Conservation (phyloP, 2,329 filamentous ascomycete genomes). For the Sporothrix euskadiensis region DNA sequence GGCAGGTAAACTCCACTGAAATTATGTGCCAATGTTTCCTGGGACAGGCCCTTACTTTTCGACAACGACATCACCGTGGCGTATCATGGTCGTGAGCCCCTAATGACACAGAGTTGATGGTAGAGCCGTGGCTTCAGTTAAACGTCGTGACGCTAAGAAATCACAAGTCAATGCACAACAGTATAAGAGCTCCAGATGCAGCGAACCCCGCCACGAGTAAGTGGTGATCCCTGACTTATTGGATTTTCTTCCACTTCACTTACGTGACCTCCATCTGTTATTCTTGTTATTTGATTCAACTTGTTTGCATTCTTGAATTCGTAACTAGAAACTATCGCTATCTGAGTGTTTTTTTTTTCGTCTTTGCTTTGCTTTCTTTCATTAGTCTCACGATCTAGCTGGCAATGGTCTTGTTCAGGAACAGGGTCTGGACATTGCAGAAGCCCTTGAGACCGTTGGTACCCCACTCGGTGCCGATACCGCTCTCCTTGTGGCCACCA, state of each 20-base stretch:
- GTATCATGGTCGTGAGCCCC: not conserved
- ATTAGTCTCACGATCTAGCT: not conserved
- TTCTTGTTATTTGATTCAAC: not conserved
- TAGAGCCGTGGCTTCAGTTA: not conserved
- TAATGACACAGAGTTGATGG: not conserved
- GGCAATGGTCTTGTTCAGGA: conserved; percentile 1
- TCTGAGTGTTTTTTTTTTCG: not conserved
- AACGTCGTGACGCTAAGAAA: not conserved
- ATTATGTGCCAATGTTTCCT: not conserved
- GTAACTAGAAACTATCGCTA: not conserved
- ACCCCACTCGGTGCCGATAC: conserved; percentile 49
- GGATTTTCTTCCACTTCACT: not conserved
- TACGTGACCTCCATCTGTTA: not conserved
- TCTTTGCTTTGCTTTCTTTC: not conserved
- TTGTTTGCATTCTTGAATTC: not conserved
- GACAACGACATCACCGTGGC: not conserved
- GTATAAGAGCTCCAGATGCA: not conserved
- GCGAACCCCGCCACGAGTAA: not conserved
- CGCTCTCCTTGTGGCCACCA: conserved; percentile 54
- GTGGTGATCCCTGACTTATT: not conserved
- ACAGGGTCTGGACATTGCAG: conserved; percentile 34
- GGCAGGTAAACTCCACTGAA: not conserved
- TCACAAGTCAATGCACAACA: not conserved
- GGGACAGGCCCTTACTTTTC: not conserved
- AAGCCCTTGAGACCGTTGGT: conserved; percentile 39